Evolutionary conservation across 2,329 filamentous ascomycete genomes (phyloP), one percentile per base, ranked within the genome.

Genomic region (Dactylellina drechsleri): DNA sequence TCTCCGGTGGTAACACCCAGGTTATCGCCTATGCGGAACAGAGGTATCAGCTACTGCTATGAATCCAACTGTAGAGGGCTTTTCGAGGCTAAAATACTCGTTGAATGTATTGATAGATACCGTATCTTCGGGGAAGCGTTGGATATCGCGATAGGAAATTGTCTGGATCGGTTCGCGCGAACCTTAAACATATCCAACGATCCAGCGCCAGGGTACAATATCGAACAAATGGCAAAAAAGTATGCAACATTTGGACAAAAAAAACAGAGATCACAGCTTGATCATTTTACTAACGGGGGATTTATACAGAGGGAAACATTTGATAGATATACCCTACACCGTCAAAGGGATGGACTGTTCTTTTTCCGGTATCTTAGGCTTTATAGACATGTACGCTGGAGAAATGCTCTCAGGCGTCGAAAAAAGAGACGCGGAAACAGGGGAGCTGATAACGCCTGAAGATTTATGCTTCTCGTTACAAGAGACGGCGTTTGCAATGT

Each of bases 261-360:
- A 26, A 36, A 2, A 18, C 23, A 2, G 23, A 23, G 23, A 23
- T 23, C 41, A 6, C 40, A 16, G 12, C n/a, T 6, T 52, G 28
- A 53, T 13, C 18, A 8, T 56, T 36, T 56, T 18, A n/a, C 10
- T 36, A 10, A 36, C 6, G 31, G 10, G 10, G 31, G 31, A 7
- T 40, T 56, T 12, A 52, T 53, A 10, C 12, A 72, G 66, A 36
- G 88, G 88, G 0, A 87, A 85, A 52, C 83, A 88, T 20, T 84
- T 99, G 45, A 85, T 98, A 16, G 94, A 98, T 78, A 84, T 99
- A 28, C 95, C 95, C 1, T 99, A 99, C 81, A 89, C 93, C 1
- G 95, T 99, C 77, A 99, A 99, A 83, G 95, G 95, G 60, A 99
- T 99, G 95, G 95, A 99, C 82, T 96, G 93, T 80, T 95, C 91